These are phyloP conservation scores for Stephania yunnanensis DNA, from an alignment of 164 flowering plant genomes.

Conservation along the genomic window DNA sequence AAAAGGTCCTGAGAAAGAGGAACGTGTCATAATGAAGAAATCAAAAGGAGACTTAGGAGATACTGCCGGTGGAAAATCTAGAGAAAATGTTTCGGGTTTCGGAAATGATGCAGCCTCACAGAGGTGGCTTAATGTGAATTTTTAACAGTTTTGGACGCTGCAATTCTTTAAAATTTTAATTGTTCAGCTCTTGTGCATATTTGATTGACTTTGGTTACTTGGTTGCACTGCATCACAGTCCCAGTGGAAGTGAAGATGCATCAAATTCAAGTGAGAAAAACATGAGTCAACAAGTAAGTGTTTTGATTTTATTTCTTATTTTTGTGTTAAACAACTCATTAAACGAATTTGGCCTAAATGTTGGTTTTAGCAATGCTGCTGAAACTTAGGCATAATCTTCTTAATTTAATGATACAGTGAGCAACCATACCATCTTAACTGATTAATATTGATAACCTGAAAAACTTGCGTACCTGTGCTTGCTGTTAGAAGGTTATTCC, in stretches of 20 bases:
- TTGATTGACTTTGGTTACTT: conserved; percentile 4
- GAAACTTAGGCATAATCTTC: neutral
- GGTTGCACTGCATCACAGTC: conserved; percentile 38
- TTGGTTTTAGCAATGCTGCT: neutral
- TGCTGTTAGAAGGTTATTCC: neutral
- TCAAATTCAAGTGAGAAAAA: conserved; percentile 74
- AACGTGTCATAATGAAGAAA: conserved; percentile 46
- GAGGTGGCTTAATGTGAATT: conserved; percentile 39
- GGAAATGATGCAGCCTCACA: conserved; percentile 82
- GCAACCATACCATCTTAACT: neutral
- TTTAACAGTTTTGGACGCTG: neutral
- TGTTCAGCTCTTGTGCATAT: neutral
- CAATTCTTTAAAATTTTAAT: neutral
- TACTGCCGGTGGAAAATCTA: conserved; percentile 39
- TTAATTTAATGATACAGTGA: neutral
- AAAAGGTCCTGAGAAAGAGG: conserved; percentile 48
- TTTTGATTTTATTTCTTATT: conserved; percentile 1
- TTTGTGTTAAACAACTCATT: neutral
- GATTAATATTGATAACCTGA: neutral
- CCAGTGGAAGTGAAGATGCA: conserved; percentile 72
- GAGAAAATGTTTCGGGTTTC: conserved; percentile 74
- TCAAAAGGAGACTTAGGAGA: conserved; percentile 54
- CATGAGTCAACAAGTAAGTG: conserved; percentile 43
- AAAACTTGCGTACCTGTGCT: neutral
- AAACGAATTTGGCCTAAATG: neutral